These are phyloP conservation scores for Taphrina pruni DNA, from an alignment of 1,139 yeast species.

Conservation along the genomic window DNA sequence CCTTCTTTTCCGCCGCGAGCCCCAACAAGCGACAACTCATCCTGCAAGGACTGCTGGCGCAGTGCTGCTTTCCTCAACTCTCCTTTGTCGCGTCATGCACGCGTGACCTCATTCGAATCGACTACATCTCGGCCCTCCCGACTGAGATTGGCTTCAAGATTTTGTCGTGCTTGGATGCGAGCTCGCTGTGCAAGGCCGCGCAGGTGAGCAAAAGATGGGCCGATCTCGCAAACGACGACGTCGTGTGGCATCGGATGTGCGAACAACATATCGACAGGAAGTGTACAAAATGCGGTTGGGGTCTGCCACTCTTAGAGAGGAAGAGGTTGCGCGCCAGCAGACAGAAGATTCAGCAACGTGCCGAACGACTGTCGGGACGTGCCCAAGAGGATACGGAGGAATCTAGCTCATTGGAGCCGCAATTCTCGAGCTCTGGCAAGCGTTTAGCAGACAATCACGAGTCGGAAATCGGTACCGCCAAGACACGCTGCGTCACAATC, in stretches of 20 bases:
- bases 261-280: constrained; percentile 96
- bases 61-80: constrained; percentile 93
- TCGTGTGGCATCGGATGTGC: constrained; percentile 98
- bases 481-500: constrained; percentile 12
- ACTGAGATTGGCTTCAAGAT: constrained; percentile 83
- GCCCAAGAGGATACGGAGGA: constrained; percentile 8
- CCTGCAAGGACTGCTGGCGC: constrained; percentile 80
- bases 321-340: constrained; percentile 50
- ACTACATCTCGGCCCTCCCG: constrained; percentile 83
- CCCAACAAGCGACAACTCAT: constrained; percentile 72
- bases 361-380: constrained; percentile 33
- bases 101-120: constrained; percentile 78
- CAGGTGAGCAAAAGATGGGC: constrained; percentile 90
- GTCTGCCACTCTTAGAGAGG: constrained; percentile 77
- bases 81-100: constrained; percentile 83
- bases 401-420: neutral
- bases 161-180: constrained; percentile 86
- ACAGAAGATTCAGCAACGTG: constrained; percentile 46
- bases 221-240: constrained; percentile 86
- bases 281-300: constrained; percentile 99
- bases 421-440: constrained; percentile 19
- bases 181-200: constrained; percentile 88
- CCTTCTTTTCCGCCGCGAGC: constrained; percentile 75
- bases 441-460: constrained; percentile 11
- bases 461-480: neutral